Evolutionary conservation across 305 asterid species (phyloP).

Genomic region (Fraxinus velutina): DNA sequence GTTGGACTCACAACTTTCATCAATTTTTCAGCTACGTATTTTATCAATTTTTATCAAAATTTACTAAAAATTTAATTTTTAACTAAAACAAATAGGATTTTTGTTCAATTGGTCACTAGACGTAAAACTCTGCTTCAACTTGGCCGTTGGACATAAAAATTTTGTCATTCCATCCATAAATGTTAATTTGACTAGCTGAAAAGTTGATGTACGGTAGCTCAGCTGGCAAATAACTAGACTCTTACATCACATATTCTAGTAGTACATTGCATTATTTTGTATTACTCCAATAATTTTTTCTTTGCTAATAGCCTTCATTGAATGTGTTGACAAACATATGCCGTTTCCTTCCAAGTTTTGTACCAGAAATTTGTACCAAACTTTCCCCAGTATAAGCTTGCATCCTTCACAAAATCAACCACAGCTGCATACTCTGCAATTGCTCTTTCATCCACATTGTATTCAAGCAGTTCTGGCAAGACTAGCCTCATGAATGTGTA

Average conservation of each 20-base stretch:
- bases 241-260: neutral
- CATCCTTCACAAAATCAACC: slow-evolving; percentile 21
- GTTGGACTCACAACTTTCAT: neutral
- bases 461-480: slow-evolving; percentile 29
- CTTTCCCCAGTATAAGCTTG: slow-evolving; percentile 18
- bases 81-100: too few species aligned
- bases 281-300: neutral
- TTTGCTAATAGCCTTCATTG: neutral
- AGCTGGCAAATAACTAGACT: neutral
- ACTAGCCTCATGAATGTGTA: slow-evolving; percentile 28
- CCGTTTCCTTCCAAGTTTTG: slow-evolving; percentile 4
- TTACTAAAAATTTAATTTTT: too few species aligned
- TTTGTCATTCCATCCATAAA: neutral
- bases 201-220: neutral
- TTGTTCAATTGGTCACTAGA: neutral
- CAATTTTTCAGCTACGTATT: neutral
- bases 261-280: neutral
- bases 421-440: slow-evolving; percentile 34
- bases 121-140: neutral
- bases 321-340: neutral
- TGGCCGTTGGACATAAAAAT: neutral
- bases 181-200: neutral
- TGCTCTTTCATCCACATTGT: slow-evolving; percentile 23
- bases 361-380: neutral
- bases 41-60: too few species aligned